These are phyloP conservation scores for Talaromyces atroroseus DNA, from an alignment of 2,329 filamentous ascomycete species.

Conservation along the genomic window DNA sequence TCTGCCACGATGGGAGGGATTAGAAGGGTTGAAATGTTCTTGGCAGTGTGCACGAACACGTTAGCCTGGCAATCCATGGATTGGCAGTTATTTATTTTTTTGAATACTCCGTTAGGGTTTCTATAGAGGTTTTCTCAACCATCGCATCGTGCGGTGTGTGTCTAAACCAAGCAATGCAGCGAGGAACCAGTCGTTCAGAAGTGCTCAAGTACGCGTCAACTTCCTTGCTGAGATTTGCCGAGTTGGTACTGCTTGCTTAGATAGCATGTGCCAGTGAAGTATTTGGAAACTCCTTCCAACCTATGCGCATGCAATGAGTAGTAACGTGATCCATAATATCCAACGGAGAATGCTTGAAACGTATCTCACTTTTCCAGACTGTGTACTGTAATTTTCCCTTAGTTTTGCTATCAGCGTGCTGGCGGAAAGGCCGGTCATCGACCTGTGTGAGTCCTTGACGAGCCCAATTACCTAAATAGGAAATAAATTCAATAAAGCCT, in stretches of 20 bases:
- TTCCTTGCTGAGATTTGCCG: background rate
- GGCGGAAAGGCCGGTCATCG: background rate
- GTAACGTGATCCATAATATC: background rate
- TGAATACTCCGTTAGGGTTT: background rate
- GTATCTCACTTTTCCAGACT: background rate
- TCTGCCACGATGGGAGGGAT: background rate
- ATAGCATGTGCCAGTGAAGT: background rate
- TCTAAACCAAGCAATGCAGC: background rate
- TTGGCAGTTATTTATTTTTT: background rate
- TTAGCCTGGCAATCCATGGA: background rate
- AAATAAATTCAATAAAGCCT: background rate
- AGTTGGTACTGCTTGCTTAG: background rate
- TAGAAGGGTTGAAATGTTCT: background rate
- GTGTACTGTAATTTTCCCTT: background rate
- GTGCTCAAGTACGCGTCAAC: background rate
- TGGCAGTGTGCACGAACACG: background rate
- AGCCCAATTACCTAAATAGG: background rate
- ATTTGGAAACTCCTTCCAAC: background rate
- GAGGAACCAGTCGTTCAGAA: background rate
- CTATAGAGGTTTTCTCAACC: background rate
- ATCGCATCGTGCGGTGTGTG: background rate
- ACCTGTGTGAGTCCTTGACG: background rate
- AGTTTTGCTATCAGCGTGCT: background rate
- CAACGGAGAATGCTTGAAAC: background rate
- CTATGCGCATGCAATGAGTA: background rate